Base-by-base conservation (phyloP, 768 basidiomycete genomes). In the Termitomyces sp. region DNA sequence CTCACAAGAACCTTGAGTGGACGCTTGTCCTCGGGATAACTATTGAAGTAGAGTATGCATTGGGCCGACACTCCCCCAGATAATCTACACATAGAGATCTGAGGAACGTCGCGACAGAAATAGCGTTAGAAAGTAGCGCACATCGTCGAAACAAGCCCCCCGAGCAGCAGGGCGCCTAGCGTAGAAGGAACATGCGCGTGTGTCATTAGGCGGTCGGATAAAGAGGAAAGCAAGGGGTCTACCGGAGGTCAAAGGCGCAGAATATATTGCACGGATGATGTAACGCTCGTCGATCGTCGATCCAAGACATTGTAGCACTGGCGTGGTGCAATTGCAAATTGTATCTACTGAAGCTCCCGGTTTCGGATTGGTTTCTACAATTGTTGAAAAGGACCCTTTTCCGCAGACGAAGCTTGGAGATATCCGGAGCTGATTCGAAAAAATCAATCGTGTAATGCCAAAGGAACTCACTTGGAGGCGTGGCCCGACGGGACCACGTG, bases 11-110 rank as follows among this genome's bases (percentile, higher is more conserved):
- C n/a, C 45, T 59, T 64, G 22, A 59, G 30, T 16, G 27, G 45
- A 4, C 27, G 24, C 36, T 47, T 47, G 47, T 64, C 60, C 9
- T 59, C 34, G 3, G 52, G 57, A 49, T 61, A 63, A 24, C 44
- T 13, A 37, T 55, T 54, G 20, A 58, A 55, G 39, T 63, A 63
- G 6, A 58, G 22, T 15, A 63, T 36, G 15, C 36, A 52, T 36
- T 61, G 60, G 2, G 57, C 63, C 4, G 57, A 47, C 2, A 61
- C 57, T 22, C 49, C 59, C n/a, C 63, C 60, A 2, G 63, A 63
- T 11, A 58, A 31, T 54, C 63, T 63, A 24, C n/a, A 30, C 31
- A 20, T 20, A 7, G 9, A 41, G 16, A 20, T 54, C 1, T 42
- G 12, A 36, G 39, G 16, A 31, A 30, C n/a, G 30, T 20, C 18